Evolutionary conservation across 116 monocot species (phyloP).

Genomic region (Thalassia testudinum): DNA sequence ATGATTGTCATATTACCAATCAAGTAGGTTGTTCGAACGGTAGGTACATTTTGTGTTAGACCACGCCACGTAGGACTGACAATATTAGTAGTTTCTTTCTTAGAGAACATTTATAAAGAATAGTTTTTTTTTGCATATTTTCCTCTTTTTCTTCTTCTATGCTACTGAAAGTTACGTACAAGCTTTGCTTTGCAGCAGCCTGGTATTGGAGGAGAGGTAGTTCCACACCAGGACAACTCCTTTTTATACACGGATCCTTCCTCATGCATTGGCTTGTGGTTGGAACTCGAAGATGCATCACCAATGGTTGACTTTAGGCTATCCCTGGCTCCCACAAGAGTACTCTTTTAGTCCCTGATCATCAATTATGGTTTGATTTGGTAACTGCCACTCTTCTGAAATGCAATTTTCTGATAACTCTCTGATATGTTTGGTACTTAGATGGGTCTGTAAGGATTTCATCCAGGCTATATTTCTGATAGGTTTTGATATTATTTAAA

Average conservation of each 20-base stretch:
- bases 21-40: too few relatives aligned
- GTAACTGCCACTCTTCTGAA: neutral
- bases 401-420: neutral
- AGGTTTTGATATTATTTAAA: too few relatives aligned
- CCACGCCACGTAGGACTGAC: too few relatives aligned
- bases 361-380: too few relatives aligned
- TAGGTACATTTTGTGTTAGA: too few relatives aligned
- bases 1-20: too few relatives aligned
- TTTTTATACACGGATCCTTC: slow-evolving; percentile 78
- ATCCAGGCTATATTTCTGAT: too few relatives aligned
- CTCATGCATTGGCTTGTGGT: slow-evolving; percentile 87
- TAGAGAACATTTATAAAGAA: too few relatives aligned
- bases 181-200: slow-evolving; percentile 54
- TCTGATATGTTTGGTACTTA: slow-evolving; percentile 6
- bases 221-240: slow-evolving; percentile 94
- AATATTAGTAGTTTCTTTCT: too few relatives aligned
- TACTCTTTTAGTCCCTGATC: slow-evolving; percentile 10
- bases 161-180: too few relatives aligned
- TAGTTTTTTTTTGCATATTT: too few relatives aligned
- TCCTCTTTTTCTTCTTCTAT: too few relatives aligned
- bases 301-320: slow-evolving; percentile 92
- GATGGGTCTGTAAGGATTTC: slow-evolving; percentile 83
- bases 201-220: slow-evolving; percentile 93
- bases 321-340: slow-evolving; percentile 85
- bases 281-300: slow-evolving; percentile 83